Conservation (phyloP, 371 early-diverging fungal genomes). For the Globomyces sp. region DNA sequence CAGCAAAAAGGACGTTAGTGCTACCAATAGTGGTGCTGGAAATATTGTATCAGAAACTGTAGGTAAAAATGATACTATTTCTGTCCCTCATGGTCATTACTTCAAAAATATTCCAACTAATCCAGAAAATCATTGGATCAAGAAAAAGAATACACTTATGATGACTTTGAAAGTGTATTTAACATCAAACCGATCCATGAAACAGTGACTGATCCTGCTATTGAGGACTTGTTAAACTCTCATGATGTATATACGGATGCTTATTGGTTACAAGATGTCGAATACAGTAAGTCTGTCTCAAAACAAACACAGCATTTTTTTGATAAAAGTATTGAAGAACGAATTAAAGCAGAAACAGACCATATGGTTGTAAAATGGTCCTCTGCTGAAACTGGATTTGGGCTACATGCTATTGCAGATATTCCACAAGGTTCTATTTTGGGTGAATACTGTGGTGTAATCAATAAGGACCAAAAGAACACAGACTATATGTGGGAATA, state of each 20-base stretch:
- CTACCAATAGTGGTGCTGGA: too few relatives aligned
- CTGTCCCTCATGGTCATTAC: not conserved
- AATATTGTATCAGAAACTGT: too few relatives aligned
- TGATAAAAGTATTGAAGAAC: not conserved
- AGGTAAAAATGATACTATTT: too few relatives aligned
- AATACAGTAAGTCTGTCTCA: not conserved
- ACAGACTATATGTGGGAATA: slow-evolving; percentile 19
- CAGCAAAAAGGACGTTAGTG: too few relatives aligned
- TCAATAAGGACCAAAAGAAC: not conserved
- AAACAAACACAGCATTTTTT: not conserved
- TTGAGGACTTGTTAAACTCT: slow-evolving; percentile 1
- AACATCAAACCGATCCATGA: slow-evolving; percentile 1
- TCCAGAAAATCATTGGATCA: not conserved
- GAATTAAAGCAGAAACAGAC: not conserved
- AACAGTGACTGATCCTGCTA: not conserved
- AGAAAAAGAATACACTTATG: slow-evolving; percentile 7
- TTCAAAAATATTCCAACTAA: not conserved
- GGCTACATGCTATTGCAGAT: slow-evolving; percentile 20
- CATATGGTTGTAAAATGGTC: slow-evolving; percentile 18
- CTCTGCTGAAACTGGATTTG: slow-evolving; percentile 19
- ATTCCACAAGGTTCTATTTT: slow-evolving; percentile 14
- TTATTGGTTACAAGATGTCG: slow-evolving; percentile 3
- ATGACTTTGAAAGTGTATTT: slow-evolving; percentile 19
- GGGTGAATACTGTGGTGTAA: slow-evolving; percentile 20
- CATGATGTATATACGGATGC: slow-evolving; percentile 5